Evolutionary conservation across 495 filamentous ascomycete genomes (phyloP), one percentile per base, ranked within the genome.

Genomic region (Parachaetomium inaequale): DNA sequence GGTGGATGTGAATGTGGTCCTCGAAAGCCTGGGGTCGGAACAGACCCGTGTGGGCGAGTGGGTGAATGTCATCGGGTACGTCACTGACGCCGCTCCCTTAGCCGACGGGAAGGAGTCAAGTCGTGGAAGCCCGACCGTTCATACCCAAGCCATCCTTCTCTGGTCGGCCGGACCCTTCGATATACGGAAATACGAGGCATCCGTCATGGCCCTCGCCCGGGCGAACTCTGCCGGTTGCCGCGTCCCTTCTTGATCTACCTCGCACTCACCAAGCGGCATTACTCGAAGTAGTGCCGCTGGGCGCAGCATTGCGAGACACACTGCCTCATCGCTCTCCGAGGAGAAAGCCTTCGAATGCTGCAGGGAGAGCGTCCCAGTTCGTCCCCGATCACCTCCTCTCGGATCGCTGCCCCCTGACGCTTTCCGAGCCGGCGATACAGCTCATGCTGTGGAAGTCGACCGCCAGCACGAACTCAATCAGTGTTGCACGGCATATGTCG

Each of bases 21-120:
- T 96, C 5, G 82, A 84, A 58, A 78, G 75, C 21, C 67, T 93
- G 60, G 84, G 85, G 23, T 71, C 81, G 31, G 84, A 87, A 55
- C 85, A 90, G 29, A 80, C 86, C 57, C 79, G 85, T 43, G 76
- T 88, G 53, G 94, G 94, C n/a, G 83, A 88, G 51, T 98, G 94
- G 94, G 71, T 96, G 21, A 94, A 96, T 72, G 82, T 97, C 0
- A 82, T 96, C 56, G 94, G 93, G 2, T 96, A 96, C 72, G 79
- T 95, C 38, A 74, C 80, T 68, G 65, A 64, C 46, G 55, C 62
- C 56, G 51, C 66, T 38, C 52, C 62, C 58, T 60, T 38, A 50
- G 19, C 66, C 63, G 58, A 52, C 55, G 36, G 36, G 28, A 67
- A 57, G 50, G 38, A 8, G n/a, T 25, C 47, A 25, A 15, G 21